Evolutionary conservation across 2,329 filamentous ascomycete genomes (phyloP).

Genomic region (Helicocarpus griseus): DNA sequence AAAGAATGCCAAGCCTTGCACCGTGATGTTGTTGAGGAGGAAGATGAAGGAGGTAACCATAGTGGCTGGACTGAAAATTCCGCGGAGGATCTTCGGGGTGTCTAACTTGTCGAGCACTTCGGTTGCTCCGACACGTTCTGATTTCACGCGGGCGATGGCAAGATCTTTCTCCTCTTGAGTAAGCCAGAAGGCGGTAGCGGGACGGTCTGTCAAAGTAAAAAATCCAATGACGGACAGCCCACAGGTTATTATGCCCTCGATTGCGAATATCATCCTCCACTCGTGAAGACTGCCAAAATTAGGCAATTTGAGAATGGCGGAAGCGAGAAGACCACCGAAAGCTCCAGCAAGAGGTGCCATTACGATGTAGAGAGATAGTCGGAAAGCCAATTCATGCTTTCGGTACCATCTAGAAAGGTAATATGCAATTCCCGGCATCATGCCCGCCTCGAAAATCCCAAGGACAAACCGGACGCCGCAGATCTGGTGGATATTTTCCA

Average conservation of each 20-base stretch:
- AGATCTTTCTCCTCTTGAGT: slow-evolving; percentile 9
- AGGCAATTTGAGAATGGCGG: slow-evolving; percentile 17
- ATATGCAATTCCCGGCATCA: slow-evolving; percentile 66
- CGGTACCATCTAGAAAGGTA: slow-evolving; percentile 65
- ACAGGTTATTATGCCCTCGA: slow-evolving; percentile 11
- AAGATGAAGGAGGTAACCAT: slow-evolving; percentile 22
- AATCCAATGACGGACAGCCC: slow-evolving; percentile 8
- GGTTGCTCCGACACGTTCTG: slow-evolving; percentile 9
- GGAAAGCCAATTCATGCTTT: slow-evolving; percentile 57
- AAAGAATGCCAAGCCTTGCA: slow-evolving; percentile 50
- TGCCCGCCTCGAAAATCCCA: slow-evolving; percentile 61
- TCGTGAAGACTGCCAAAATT: slow-evolving; percentile 6
- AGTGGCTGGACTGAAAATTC: slow-evolving; percentile 9
- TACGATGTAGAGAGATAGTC: slow-evolving; percentile 59
- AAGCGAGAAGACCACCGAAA: slow-evolving; percentile 59
- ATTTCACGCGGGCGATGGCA: slow-evolving; percentile 10
- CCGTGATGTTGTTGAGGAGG: slow-evolving; percentile 58
- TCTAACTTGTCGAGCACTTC: slow-evolving; percentile 10
- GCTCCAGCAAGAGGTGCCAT: slow-evolving; percentile 62
- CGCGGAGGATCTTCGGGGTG: slow-evolving; percentile 4
- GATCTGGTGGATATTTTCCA: slow-evolving; percentile 42
- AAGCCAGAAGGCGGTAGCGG: slow-evolving; percentile 9
- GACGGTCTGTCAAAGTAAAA: slow-evolving; percentile 8
- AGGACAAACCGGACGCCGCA: slow-evolving; percentile 58
- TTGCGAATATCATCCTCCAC: slow-evolving; percentile 12